Percentiles rank a stretch among this genome's conserved stretches.
Evolutionary conservation across 495 filamentous ascomycete species (phyloP).

Genomic region (Hypoxylon lienhwacheense): DNA sequence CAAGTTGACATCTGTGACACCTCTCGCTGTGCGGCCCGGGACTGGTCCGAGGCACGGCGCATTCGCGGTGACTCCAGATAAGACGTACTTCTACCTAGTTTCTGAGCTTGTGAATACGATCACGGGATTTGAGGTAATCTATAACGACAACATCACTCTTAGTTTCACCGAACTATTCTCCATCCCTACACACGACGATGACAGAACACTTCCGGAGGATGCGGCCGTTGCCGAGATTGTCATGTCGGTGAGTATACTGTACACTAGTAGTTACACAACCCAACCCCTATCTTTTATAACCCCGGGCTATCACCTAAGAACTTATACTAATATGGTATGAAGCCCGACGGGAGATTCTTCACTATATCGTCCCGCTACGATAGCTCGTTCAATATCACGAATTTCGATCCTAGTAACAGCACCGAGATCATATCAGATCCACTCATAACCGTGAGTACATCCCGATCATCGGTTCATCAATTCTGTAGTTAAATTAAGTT

Average conservation of each 20-base stretch:
- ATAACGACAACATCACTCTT: slow-evolving; percentile 50
- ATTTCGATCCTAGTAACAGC: slow-evolving; percentile 48
- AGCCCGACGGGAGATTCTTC: slow-evolving; percentile 63
- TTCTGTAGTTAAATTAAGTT: no score
- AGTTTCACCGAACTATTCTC: slow-evolving; percentile 49
- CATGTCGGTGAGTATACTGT: slow-evolving; percentile 58
- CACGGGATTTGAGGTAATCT: slow-evolving; percentile 60
- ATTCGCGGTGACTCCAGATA: slow-evolving; percentile 55
- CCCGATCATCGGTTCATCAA: no score
- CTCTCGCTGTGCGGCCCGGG: slow-evolving; percentile 47
- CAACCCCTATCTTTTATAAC: not conserved
- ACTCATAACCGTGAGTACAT: slow-evolving; percentile 40
- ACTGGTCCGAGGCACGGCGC: slow-evolving; percentile 69
- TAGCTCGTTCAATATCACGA: slow-evolving; percentile 48
- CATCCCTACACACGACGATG: slow-evolving; percentile 50
- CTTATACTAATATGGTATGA: not conserved
- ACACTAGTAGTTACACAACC: no score
- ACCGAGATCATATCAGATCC: slow-evolving; percentile 51
- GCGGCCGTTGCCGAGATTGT: slow-evolving; percentile 61
- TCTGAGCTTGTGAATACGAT: slow-evolving; percentile 64
- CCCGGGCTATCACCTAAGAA: not conserved
- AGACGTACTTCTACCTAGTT: slow-evolving; percentile 62
- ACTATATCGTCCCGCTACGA: slow-evolving; percentile 66
- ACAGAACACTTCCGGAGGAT: slow-evolving; percentile 35
- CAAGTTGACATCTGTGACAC: slow-evolving; percentile 37